Conservation (phyloP, 2,329 filamentous ascomycete genomes). For the Penicillium sp. region DNA sequence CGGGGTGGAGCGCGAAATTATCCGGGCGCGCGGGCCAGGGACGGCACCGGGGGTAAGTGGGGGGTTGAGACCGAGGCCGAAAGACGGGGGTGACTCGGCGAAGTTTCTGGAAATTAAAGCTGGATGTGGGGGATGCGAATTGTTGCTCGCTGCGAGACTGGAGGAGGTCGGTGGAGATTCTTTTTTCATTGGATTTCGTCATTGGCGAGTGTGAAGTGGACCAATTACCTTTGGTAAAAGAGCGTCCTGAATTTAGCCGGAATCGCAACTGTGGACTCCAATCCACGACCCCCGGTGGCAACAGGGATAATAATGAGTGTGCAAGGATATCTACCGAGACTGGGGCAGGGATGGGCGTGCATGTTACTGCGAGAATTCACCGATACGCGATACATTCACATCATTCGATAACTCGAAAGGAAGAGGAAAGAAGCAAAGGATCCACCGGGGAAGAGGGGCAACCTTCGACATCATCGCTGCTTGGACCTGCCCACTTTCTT, state of each 20-base stretch:
- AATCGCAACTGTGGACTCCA: not conserved
- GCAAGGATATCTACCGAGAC: not conserved
- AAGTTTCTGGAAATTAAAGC: conserved; percentile 8
- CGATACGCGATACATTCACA: not conserved
- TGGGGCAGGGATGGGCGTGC: not conserved
- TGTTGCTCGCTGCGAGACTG: not conserved
- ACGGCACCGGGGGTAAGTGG: not conserved
- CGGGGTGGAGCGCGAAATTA: conserved; percentile 15
- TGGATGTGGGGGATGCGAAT: not conserved
- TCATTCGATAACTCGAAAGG: not conserved
- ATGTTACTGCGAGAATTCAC: not conserved
- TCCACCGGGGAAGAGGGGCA: conserved; percentile 8
- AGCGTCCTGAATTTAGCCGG: conserved; percentile 10
- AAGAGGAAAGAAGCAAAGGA: not conserved
- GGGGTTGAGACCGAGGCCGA: not conserved
- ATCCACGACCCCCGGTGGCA: not conserved
- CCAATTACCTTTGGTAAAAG: not conserved
- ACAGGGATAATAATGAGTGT: not conserved
- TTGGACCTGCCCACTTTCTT: conserved; percentile 26
- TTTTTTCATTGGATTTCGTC: too few relatives aligned
- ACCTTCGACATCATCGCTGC: conserved; percentile 20
- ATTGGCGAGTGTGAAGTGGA: not conserved
- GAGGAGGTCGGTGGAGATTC: not conserved
- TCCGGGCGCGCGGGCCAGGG: conserved; percentile 8
- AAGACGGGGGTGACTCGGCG: not conserved